Evolutionary conservation across 345 rosid species (phyloP).

Genomic region (Eucalyptus tenuipes): DNA sequence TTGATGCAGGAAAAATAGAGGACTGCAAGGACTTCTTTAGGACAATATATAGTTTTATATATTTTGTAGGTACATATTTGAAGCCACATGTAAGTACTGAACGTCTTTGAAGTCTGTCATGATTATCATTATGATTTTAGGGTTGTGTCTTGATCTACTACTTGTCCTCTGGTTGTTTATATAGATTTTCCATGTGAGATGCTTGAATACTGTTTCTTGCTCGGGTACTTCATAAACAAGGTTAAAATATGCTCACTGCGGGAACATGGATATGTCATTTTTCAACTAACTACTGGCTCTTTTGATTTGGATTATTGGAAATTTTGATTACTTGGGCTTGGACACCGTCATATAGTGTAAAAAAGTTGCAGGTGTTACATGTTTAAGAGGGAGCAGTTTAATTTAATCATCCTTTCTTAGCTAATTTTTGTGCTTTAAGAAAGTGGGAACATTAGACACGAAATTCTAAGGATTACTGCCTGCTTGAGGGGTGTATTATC

Average conservation of each 20-base stretch:
- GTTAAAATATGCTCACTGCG: neutral
- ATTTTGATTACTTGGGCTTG: neutral
- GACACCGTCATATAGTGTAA: neutral
- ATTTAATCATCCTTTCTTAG: neutral
- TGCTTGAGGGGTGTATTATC: neutral
- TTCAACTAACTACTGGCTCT: neutral
- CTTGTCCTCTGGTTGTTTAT: neutral
- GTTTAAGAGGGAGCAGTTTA: neutral
- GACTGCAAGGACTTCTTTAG: constrained; percentile 34
- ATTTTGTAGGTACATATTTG: constrained; percentile 53
- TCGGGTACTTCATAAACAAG: neutral
- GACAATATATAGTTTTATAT: constrained; percentile 38
- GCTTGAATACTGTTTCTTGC: neutral
- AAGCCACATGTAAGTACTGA: constrained; percentile 56
- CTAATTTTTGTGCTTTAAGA: neutral
- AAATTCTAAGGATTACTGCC: neutral
- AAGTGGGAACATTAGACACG: neutral
- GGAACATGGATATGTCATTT: neutral
- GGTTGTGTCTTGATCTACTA: neutral
- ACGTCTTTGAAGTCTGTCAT: neutral
- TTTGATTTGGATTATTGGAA: neutral
- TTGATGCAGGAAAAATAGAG: constrained; percentile 36
- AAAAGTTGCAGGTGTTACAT: neutral
- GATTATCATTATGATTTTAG: neutral
- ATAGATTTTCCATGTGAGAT: neutral